Base-by-base conservation (phyloP, 225 moss, liverwort and hornwort genomes). In the Pleurozium schreberi region DNA sequence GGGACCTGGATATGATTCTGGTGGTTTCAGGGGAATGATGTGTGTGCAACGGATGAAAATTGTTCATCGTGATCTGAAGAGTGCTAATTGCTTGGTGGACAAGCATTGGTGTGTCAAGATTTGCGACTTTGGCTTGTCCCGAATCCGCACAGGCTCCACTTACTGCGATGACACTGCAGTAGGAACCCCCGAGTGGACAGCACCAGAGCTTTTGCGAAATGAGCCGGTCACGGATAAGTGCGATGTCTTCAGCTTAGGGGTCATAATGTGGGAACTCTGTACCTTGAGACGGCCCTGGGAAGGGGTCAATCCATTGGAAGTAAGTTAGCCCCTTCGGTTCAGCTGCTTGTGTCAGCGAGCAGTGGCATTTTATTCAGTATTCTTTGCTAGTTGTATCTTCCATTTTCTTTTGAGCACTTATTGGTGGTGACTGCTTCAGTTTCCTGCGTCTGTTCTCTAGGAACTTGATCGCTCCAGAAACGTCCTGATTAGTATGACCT, bases 1-100 rank as follows among this genome's bases (percentile, higher is more conserved):
- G 62, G 55, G 63, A 81, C 62, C 45, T 80, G 86, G 73, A 73
- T 73, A 49, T 64, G 71, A 61, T 86, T 89, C 40, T 87, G 64
- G 85, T 87, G 82, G 47, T 87, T 86, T 81, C 96, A 98, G 98
- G 93, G 98, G 98, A 88, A 96, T 98, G 98, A 97, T 98, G 97
- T 94, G 95, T 73, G 93, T 98, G 84, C 96, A 98, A 92, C 94
- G 98, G 84, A 97, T 97, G 97, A 98, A 98, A 88, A 96, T 98
- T 59, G 89, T 98, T 60, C 98, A 98, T 91, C 95, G 98, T 87
- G 98, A 98, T 90, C 93, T 98, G 82, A 98, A 98, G 91, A 98
- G 98, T 91, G 98, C 98, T 33, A 98, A 98, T 90, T 98, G 98
- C 94, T 91, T 98, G 81, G 98, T 98, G n/a, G 98, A 98, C 93